These are phyloP conservation scores for Colletotrichum godetiae DNA, from an alignment of 2,329 filamentous ascomycete genomes.

Conservation along the genomic window DNA sequence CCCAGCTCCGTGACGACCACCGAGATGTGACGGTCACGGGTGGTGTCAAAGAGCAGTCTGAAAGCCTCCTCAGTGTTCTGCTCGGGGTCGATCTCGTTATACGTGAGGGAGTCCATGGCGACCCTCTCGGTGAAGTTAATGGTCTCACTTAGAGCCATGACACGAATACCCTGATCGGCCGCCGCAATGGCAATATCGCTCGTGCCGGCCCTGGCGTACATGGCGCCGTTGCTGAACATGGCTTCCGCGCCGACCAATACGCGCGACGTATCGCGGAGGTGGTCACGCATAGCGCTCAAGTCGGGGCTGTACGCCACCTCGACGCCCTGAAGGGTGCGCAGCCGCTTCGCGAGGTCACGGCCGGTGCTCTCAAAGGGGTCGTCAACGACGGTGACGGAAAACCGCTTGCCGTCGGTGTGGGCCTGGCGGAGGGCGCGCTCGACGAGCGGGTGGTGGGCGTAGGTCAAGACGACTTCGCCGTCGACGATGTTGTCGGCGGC, in stretches of 20 bases:
- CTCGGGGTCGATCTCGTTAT: constrained; percentile 89
- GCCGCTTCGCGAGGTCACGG: constrained; percentile 72
- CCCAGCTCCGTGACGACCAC: constrained; percentile 94
- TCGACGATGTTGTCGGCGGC: constrained; percentile 81
- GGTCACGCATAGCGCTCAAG: constrained; percentile 79
- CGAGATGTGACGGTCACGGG: constrained; percentile 85
- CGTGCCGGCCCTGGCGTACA: constrained; percentile 90
- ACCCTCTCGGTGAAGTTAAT: constrained; percentile 93
- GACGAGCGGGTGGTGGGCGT: constrained; percentile 86
- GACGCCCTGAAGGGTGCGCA: constrained; percentile 63
- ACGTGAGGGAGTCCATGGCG: constrained; percentile 89
- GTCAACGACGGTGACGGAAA: constrained; percentile 88
- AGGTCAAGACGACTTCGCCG: constrained; percentile 87
- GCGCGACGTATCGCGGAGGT: constrained; percentile 74
- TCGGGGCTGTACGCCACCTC: constrained; percentile 83
- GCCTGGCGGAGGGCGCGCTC: constrained; percentile 84
- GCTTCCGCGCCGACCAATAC: constrained; percentile 92
- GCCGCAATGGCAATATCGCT: constrained; percentile 88
- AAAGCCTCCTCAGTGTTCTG: constrained; percentile 68
- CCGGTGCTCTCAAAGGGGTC: constrained; percentile 66
- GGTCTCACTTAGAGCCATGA: constrained; percentile 92
- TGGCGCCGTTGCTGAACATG: constrained; percentile 93
- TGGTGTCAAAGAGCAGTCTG: constrained; percentile 89
- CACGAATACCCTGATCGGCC: constrained; percentile 78
- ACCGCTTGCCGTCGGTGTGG: constrained; percentile 75